phyloP scores from a whole-genome alignment of 2,329 filamentous ascomycete species.

The Penicillium hesseltinei region DNA sequence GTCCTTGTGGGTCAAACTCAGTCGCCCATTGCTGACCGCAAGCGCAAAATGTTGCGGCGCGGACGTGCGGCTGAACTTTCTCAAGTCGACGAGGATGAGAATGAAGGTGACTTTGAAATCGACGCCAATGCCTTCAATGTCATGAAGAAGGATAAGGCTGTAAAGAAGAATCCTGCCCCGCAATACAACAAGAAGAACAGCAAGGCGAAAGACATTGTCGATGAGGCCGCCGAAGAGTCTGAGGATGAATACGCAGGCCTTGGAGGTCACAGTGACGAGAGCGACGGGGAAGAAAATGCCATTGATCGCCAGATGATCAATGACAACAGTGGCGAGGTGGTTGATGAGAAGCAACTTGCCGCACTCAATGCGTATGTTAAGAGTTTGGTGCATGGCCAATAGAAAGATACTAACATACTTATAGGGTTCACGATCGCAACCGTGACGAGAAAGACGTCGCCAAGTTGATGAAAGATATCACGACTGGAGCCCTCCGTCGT shows the following conservation, averaged over 20 bases:
- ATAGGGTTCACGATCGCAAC: slow-evolving; percentile 72
- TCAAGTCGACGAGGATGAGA: slow-evolving; percentile 45
- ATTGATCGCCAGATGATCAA: slow-evolving; percentile 87
- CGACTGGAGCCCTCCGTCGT: slow-evolving; percentile 79
- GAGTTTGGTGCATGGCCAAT: background rate
- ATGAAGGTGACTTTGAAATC: slow-evolving; percentile 38
- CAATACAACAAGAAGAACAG: slow-evolving; percentile 80
- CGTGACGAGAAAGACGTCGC: slow-evolving; percentile 84
- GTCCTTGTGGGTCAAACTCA: slow-evolving; percentile 56
- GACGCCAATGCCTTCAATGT: slow-evolving; percentile 62
- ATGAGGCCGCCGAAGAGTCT: slow-evolving; percentile 94
- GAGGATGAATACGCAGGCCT: slow-evolving; percentile 97
- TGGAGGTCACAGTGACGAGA: slow-evolving; percentile 85
- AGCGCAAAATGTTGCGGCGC: slow-evolving; percentile 55
- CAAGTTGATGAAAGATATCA: slow-evolving; percentile 90
- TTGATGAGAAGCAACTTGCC: slow-evolving; percentile 76
- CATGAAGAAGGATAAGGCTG: slow-evolving; percentile 68
- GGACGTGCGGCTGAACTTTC: slow-evolving; percentile 46
- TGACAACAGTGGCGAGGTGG: slow-evolving; percentile 72
- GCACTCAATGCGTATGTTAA: slow-evolving; percentile 80
- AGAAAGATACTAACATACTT: slow-evolving; percentile 22
- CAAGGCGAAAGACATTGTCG: slow-evolving; percentile 79
- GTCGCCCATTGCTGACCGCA: slow-evolving; percentile 64
- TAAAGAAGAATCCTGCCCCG: slow-evolving; percentile 54
- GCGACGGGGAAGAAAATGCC: slow-evolving; percentile 71